Conservation (phyloP, 768 basidiomycete genomes). For the Phaeotremella fagi region DNA sequence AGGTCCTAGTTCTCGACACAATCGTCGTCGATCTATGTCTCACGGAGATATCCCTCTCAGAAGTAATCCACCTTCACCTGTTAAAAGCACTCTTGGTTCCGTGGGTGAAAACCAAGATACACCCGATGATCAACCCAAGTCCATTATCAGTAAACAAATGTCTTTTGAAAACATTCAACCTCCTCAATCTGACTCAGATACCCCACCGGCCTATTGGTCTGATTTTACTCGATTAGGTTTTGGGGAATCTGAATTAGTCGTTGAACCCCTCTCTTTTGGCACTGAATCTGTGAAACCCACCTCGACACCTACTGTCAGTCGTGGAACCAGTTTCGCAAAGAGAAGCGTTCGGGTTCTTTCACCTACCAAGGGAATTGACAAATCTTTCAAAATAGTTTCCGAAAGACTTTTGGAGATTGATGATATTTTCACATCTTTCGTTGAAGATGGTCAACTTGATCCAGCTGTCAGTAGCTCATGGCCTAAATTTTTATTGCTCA, state of each 20-base stretch:
- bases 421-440: constrained; percentile 26
- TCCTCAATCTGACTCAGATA: background rate
- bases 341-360: background rate
- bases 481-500: constrained; percentile 25
- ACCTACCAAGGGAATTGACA: background rate
- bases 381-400: background rate
- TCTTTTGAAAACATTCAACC: background rate
- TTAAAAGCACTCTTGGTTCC: background rate
- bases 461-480: constrained; percentile 1
- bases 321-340: background rate
- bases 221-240: background rate
- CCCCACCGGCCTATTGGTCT: background rate
- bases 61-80: background rate
- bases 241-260: background rate
- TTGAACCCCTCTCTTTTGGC: background rate
- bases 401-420: constrained; percentile 26
- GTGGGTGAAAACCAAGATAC: background rate
- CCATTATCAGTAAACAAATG: background rate
- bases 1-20: background rate
- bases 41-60: background rate
- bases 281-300: background rate
- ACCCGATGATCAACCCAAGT: background rate
- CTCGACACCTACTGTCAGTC: background rate
- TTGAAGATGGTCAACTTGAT: constrained; percentile 29
- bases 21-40: background rate